These are phyloP conservation scores for bread wheat (Triticum aestivum) DNA, from an alignment of 176 grass and related monocot genomes.

Conservation along the genomic window IWGSC_CS_RefSeq_v2.1 NC_057813.1:50919481-50919980, in stretches of 20 bases:
- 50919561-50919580: constrained; percentile 77
- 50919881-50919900: constrained; percentile 22
- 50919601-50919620: constrained; percentile 97
- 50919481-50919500: not conserved
- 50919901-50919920: not conserved
- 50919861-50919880: not conserved
- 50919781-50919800: constrained; percentile 78
- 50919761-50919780: constrained; percentile 73
- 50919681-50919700: constrained; percentile 13
- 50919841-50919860: constrained; percentile 43
- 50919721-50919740: constrained; percentile 96
- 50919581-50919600: constrained; percentile 86
- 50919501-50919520: constrained; percentile 29
- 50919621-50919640: constrained; percentile 77
- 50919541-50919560: constrained; percentile 84
- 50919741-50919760: constrained; percentile 92
- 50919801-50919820: constrained; percentile 62
- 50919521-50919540: constrained; percentile 47
- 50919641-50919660: constrained; percentile 33
- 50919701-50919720: constrained; percentile 65
- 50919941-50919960: constrained; percentile 73
- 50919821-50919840: constrained; percentile 65
- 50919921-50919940: constrained; percentile 10
- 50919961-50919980: constrained; percentile 90
- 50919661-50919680: constrained; percentile 24